Conservation (phyloP, 352 stramenopile species). For the Phytophthora fragariae region DNA sequence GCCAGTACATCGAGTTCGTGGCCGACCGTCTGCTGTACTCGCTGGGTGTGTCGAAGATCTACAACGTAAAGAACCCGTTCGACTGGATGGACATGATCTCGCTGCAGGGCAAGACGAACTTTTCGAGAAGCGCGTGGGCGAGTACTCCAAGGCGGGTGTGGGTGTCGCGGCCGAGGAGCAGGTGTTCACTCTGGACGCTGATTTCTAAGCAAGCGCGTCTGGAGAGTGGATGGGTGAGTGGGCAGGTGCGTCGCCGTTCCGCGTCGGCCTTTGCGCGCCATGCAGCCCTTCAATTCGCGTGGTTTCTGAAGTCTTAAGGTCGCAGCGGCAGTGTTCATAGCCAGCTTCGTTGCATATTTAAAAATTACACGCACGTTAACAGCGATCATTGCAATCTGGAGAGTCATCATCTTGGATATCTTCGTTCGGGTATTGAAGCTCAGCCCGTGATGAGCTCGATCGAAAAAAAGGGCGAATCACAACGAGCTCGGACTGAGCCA, state of each 20-base stretch:
- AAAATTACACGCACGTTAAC: neutral
- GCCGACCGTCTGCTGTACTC: conserved; percentile 96
- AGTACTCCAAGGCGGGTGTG: conserved; percentile 99
- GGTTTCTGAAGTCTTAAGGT: neutral
- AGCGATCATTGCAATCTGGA: neutral
- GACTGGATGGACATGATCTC: conserved; percentile 99
- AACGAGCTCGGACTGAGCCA: no score
- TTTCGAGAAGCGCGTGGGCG: conserved; percentile 98
- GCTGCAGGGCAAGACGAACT: conserved; percentile 94
- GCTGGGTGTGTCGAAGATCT: conserved; percentile 94
- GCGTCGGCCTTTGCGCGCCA: conserved; percentile 31
- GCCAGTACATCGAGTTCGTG: conserved; percentile 99
- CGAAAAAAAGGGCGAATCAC: no score
- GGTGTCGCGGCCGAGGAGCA: conserved; percentile 90
- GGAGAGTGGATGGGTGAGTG: neutral
- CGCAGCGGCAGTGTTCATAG: neutral
- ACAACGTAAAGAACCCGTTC: conserved; percentile 96
- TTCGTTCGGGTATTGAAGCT: no score
- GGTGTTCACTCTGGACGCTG: conserved; percentile 93
- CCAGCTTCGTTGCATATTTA: neutral
- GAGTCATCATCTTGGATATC: no score
- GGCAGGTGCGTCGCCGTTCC: conserved; percentile 73
- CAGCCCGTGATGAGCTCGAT: no score
- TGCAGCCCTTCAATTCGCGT: neutral
- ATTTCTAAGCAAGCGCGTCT: conserved; percentile 86